Evolutionary conservation across 2,329 filamentous ascomycete genomes (phyloP), one percentile per base, ranked within the genome.

Genomic region (Herpomyces periplanetae): DNA sequence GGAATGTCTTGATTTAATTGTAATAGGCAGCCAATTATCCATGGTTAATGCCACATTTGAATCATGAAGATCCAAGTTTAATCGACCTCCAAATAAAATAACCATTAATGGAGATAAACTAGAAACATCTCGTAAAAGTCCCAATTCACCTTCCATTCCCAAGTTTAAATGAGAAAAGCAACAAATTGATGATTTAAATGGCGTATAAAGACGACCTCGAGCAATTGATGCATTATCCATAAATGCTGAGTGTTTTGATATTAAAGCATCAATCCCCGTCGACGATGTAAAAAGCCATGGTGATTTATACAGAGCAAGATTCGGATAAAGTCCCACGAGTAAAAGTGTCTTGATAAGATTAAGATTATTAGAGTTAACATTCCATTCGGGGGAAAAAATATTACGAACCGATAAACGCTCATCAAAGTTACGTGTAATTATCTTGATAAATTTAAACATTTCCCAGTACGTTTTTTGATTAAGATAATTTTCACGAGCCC

Each of bases 331-430:
- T 5, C 43, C 42, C 8, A 43, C 39, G 6, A 43, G 24, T 3
- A 41, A 25, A n/a, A 51, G 30, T 7, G 41, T 38, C 22, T 44
- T 47, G 20, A 50, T 34, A 11, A 51, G 32, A 1, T 34, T 28
- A 1, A 31, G 21, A 15, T 40, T 41, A 13, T 33, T 22, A 3
- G 45, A 43, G 27, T 49, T 44, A 11, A 31, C 26, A 22, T 51
- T 50, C 13, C 47, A 27, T 2, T 16, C 15, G 2, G 24, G 15
- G 11, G 31, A 31, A 3, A 41, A 39, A 17, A 35, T 34, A 10
- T 25, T 24, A 11, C 19, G 16, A 11, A 21, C 11, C 11, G 19
- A 24, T 8, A 44, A 32, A 4, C 39, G 32, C 5, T 34, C 25
- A 21, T 37, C 31, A 7, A 43, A 40, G 21, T 42, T 35, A 11